phyloP scores from a whole-genome alignment of 2,329 filamentous ascomycete genomes.

The Fusarium euwallaceae region DNA sequence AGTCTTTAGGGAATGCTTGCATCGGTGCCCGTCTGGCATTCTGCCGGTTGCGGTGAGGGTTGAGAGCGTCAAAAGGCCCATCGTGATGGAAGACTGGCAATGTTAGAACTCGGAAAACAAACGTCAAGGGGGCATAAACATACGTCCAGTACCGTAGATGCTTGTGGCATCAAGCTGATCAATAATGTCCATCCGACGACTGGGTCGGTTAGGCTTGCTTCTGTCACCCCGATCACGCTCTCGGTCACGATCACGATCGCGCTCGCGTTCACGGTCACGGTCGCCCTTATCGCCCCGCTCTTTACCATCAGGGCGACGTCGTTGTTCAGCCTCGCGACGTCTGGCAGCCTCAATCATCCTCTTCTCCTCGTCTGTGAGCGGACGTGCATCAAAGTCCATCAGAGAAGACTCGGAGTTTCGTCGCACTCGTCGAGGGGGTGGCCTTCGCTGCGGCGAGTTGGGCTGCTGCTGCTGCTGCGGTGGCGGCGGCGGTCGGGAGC shows the following conservation, averaged over 20 bases:
- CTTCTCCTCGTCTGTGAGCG: slow-evolving; percentile 68
- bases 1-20: slow-evolving; percentile 95
- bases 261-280: slow-evolving; percentile 53
- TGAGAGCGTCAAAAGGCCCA: slow-evolving; percentile 95
- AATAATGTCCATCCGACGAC: slow-evolving; percentile 83
- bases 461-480: slow-evolving; percentile 37
- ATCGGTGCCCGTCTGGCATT: slow-evolving; percentile 88
- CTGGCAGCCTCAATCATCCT: slow-evolving; percentile 54
- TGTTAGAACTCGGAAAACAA: slow-evolving; percentile 7
- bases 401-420: slow-evolving; percentile 87
- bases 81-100: slow-evolving; percentile 96
- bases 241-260: slow-evolving; percentile 24
- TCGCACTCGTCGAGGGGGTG: slow-evolving; percentile 62
- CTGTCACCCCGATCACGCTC: slow-evolving; percentile 55
- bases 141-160: slow-evolving; percentile 92
- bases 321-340: slow-evolving; percentile 46
- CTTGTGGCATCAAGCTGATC: slow-evolving; percentile 97
- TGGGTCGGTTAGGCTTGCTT: slow-evolving; percentile 62
- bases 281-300: slow-evolving; percentile 40
- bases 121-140: slow-evolving; percentile 54
- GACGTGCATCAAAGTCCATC: slow-evolving; percentile 68
- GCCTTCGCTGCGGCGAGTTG: slow-evolving; percentile 51
- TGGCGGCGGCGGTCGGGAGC: slow-evolving; percentile 47
- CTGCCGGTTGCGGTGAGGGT: slow-evolving; percentile 91
- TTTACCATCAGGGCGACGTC: slow-evolving; percentile 42